Conservation (phyloP, 768 basidiomycete genomes). For the Russula olivacea region DNA sequence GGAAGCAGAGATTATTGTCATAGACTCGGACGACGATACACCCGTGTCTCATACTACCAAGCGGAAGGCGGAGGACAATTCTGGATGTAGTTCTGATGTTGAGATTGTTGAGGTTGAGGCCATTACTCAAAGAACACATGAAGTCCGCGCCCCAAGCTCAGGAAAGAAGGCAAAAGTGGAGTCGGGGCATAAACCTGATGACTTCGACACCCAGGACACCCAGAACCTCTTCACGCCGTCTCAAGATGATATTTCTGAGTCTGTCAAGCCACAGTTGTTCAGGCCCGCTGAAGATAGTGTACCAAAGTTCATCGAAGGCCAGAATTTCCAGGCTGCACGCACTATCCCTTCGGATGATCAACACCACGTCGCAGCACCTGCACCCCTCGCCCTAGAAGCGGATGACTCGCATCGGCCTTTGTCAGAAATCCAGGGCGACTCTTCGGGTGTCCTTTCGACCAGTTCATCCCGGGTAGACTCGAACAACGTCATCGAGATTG, state of each 20-base stretch:
- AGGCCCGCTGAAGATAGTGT: not conserved
- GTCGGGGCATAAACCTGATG: not conserved
- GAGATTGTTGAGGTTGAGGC: conserved; percentile 23
- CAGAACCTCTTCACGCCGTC: not conserved
- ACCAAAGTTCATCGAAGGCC: not conserved
- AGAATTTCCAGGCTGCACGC: not conserved
- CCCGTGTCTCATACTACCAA: conserved; percentile 8
- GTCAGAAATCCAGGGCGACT: not conserved
- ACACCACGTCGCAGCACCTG: not conserved
- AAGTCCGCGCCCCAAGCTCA: not conserved
- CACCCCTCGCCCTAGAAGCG: not conserved
- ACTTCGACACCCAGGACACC: not conserved
- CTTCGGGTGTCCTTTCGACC: not conserved
- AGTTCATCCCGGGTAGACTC: not conserved
- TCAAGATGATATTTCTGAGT: conserved; percentile 3
- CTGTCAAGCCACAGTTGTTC: conserved; percentile 17
- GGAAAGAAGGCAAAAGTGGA: conserved; percentile 14
- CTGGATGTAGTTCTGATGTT: conserved; percentile 23
- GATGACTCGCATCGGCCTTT: not conserved
- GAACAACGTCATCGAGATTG: conserved; percentile 23
- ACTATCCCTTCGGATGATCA: not conserved
- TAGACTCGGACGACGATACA: conserved; percentile 31
- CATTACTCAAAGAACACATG: not conserved
- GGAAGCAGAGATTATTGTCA: conserved; percentile 30
- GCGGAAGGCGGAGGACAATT: conserved; percentile 15